phyloP scores from a whole-genome alignment of 1,139 yeast genomes.

The Kodamaea fungicola region DNA sequence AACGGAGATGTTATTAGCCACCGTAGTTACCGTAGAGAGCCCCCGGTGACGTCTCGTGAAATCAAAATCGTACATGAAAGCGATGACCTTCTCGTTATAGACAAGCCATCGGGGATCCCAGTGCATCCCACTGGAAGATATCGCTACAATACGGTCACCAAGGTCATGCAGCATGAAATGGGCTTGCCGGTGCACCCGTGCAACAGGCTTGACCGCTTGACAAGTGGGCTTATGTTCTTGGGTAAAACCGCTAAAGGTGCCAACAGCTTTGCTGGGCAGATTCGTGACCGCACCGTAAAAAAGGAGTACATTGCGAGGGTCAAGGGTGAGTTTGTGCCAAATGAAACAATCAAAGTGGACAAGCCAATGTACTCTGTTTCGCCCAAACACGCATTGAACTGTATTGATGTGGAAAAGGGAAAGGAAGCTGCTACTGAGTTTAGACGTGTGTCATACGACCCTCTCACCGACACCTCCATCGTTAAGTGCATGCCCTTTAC shows the following conservation, averaged over 20 bases:
- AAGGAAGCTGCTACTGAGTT: slow-evolving; percentile 61
- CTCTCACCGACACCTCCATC: slow-evolving; percentile 54
- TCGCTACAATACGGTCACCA: slow-evolving; percentile 83
- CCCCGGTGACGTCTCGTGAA: slow-evolving; percentile 72
- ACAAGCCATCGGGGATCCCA: slow-evolving; percentile 93
- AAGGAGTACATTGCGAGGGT: slow-evolving; percentile 90
- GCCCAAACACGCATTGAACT: slow-evolving; percentile 75
- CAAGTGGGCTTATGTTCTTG: slow-evolving; percentile 92
- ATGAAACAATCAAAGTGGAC: slow-evolving; percentile 49
- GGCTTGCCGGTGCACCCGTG: slow-evolving; percentile 78
- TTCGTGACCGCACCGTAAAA: slow-evolving; percentile 69
- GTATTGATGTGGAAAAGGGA: slow-evolving; percentile 61
- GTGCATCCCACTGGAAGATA: slow-evolving; percentile 96
- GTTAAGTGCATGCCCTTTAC: slow-evolving; percentile 84
- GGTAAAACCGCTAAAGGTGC: slow-evolving; percentile 85
- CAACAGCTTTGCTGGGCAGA: slow-evolving; percentile 67
- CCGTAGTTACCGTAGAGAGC: slow-evolving; percentile 85
- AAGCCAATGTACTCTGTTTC: slow-evolving; percentile 69
- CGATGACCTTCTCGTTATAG: slow-evolving; percentile 77
- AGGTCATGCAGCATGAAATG: slow-evolving; percentile 65
- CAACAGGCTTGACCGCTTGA: slow-evolving; percentile 83
- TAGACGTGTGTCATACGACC: slow-evolving; percentile 58
- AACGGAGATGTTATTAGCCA: slow-evolving; percentile 88
- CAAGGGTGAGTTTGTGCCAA: slow-evolving; percentile 73
- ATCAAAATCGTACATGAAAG: slow-evolving; percentile 76